A percentile compares a stretch with the other conserved stretches of the same genome.
phyloP scores from a whole-genome alignment of 129 eudicot genomes.

The Chrysanthemum seticuspe region DNA sequence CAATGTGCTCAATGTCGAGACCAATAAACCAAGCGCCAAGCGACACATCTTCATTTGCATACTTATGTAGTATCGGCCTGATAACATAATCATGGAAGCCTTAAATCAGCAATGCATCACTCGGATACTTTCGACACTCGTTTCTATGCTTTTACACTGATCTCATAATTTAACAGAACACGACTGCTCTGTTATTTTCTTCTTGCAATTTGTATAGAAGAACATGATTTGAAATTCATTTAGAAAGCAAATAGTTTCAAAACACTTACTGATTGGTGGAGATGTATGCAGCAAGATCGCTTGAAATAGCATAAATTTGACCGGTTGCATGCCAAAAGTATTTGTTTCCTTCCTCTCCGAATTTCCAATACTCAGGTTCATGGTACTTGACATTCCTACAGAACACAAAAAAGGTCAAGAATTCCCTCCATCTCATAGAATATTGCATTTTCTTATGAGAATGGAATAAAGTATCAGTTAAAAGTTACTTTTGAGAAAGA shows the following conservation, averaged over 20 bases:
- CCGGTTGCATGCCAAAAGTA: slow-evolving; percentile 78
- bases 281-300: slow-evolving; percentile 58
- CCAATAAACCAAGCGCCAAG: slow-evolving; percentile 72
- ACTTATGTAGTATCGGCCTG: slow-evolving; percentile 58
- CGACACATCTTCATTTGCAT: slow-evolving; percentile 67
- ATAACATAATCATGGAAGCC: too few relatives aligned
- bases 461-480: neutral
- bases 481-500: slow-evolving; percentile 53
- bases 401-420: slow-evolving; percentile 5
- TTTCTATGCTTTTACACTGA: neutral
- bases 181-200: neutral
- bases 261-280: slow-evolving; percentile 51
- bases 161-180: neutral
- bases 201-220: neutral
- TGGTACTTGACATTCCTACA: slow-evolving; percentile 61
- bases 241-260: slow-evolving; percentile 1
- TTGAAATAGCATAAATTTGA: slow-evolving; percentile 64
- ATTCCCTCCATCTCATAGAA: neutral
- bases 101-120: slow-evolving; percentile 4
- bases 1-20: slow-evolving; percentile 53
- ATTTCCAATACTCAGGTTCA: slow-evolving; percentile 71
- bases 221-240: slow-evolving; percentile 11
- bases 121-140: neutral
- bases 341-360: slow-evolving; percentile 70
- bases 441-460: neutral